Conservation (phyloP, 345 rosid genomes). For the Corchorus capsularis region DNA sequence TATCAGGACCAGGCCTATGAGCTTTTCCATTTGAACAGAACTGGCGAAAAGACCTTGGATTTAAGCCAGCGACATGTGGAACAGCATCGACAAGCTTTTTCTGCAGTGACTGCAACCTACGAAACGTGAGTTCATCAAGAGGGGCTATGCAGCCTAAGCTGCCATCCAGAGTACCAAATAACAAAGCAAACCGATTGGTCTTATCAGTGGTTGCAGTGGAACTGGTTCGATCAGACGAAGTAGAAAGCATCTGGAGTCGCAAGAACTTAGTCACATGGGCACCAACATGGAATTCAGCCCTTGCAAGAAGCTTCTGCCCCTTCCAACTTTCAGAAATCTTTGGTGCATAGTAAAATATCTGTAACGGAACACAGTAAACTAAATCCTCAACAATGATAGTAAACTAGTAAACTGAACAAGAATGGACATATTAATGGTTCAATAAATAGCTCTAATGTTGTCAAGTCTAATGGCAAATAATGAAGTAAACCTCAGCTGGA, state of each 20-base stretch:
- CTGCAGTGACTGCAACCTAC: constrained; percentile 91
- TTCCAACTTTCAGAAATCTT: constrained; percentile 98
- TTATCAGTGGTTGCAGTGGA: constrained; percentile 67
- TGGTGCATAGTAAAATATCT: constrained; percentile 95
- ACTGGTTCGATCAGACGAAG: constrained; percentile 51
- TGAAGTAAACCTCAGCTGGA: not conserved
- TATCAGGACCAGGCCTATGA: constrained; percentile 93
- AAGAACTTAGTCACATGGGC: constrained; percentile 89
- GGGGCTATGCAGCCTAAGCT: constrained; percentile 95
- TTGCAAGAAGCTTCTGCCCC: constrained; percentile 93
- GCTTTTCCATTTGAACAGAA: constrained; percentile 80
- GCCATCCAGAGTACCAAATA: constrained; percentile 93
- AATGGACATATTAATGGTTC: constrained; percentile 4
- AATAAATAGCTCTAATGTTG: not conserved
- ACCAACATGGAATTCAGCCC: constrained; percentile 93
- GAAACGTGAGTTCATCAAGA: constrained; percentile 89
- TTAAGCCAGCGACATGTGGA: constrained; percentile 92
- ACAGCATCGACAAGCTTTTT: constrained; percentile 86
- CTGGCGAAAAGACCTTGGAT: constrained; percentile 92
- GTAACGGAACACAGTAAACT: constrained; percentile 10
- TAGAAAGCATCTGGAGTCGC: constrained; percentile 86
- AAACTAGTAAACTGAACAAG: not conserved
- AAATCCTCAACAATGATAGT: not conserved
- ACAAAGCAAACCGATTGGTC: constrained; percentile 83
- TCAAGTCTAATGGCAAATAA: not conserved